Percentiles rank a stretch among this genome's conserved stretches.
phyloP scores from a whole-genome alignment of 2,329 filamentous ascomycete species.

The Trichoderma sp. region DNA sequence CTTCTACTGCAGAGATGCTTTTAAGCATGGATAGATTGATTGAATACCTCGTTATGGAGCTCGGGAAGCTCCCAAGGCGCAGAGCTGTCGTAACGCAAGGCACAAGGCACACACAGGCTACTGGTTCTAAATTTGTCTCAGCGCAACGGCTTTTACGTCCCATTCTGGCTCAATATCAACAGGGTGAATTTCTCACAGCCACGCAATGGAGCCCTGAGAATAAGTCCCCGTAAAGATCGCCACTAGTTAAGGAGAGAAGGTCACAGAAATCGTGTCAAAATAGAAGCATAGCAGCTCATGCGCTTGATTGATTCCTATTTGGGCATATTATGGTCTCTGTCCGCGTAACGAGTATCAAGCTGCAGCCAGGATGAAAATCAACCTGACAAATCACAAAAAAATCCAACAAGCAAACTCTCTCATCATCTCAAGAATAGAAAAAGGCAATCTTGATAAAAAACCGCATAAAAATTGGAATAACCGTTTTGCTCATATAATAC shows the following conservation, averaged over 20 bases:
- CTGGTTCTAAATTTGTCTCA: background rate
- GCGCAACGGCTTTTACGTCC: background rate
- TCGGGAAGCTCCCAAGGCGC: background rate
- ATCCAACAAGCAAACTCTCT: background rate
- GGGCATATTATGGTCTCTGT: background rate
- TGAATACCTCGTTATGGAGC: background rate
- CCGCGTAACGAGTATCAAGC: background rate
- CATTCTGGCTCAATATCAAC: background rate
- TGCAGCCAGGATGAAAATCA: background rate
- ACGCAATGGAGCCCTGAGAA: background rate
- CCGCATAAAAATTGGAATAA: conserved; percentile 1
- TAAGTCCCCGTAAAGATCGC: background rate
- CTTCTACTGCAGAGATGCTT: too few species aligned
- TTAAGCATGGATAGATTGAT: background rate
- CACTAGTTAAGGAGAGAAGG: background rate
- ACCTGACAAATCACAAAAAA: background rate
- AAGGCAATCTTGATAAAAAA: background rate
- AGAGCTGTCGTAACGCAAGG: background rate
- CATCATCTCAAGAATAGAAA: background rate
- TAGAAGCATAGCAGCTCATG: background rate
- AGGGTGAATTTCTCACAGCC: background rate
- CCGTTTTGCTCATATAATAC: conserved; percentile 23
- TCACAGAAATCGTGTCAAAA: background rate
- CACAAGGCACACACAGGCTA: background rate
- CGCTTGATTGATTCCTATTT: background rate